Base-by-base conservation (phyloP, 2,329 filamentous ascomycete species). In the Xylogone sp. region DNA sequence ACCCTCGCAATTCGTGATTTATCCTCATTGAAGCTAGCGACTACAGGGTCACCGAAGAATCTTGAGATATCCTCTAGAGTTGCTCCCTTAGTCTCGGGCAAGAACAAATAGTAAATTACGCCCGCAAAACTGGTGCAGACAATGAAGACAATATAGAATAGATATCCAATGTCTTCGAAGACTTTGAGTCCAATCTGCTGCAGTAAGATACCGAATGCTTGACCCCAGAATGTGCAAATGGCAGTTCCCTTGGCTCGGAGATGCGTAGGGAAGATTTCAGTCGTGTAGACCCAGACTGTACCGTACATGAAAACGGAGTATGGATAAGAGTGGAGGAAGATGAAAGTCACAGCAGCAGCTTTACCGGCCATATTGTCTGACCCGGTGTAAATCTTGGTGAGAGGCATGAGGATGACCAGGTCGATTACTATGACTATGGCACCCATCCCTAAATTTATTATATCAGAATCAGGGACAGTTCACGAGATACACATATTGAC, bases 261-360 rank as follows among this genome's bases (percentile, higher is more conserved):
- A 22, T 58, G 53, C 7, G 59, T 56, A 0, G 64, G 62, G 53
- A 65, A 65, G 19, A 63, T 63, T 44, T 68, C 63, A 0, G 65
- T 56, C 2, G 62, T 59, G 1, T 69, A 54, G 1, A 67, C 62
- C 59, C 62, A 69, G 48, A 61, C 60, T 7, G 61, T 61, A 12
- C 59, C 50, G 24, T 49, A 52, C 43, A 47, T 52, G 19, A 55
- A 55, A 20, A 55, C 45, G 16, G 53, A 52, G 50, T 55, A 55
- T 12, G 44, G 34, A 22, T 49, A 49, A 13, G 53, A 46, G 45
- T 52, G 50, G 18, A 55, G 45, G 44, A 55, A 55, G 20, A 55
- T 55, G 22, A 55, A 55, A 16, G 53, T 42, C 1, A 55, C 46
- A 7, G 50, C 50, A 43, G 53, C 53, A 27, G 50, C 46, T 27